phyloP scores from a whole-genome alignment of 208 protist genomes.

The Leishmania braziliensis region DNA sequence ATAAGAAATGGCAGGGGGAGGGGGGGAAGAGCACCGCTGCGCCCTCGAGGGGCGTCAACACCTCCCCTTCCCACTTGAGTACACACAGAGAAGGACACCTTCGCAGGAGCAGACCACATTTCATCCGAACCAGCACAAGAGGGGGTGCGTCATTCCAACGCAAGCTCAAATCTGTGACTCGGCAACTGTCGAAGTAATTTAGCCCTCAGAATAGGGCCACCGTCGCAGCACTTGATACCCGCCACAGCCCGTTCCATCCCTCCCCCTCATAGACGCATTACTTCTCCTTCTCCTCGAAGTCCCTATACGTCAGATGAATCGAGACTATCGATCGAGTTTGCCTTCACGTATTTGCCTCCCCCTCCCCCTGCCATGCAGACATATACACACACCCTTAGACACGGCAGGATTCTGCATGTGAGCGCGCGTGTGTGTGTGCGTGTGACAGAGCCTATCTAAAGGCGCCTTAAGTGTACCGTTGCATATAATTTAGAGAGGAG shows the following conservation, averaged over 20 bases:
- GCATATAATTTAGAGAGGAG: conserved; percentile 8
- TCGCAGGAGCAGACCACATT: not conserved
- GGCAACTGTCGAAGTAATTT: not conserved
- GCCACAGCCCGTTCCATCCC: not conserved
- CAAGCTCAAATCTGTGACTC: not conserved
- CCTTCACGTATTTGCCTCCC: conserved; percentile 15
- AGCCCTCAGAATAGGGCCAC: not conserved
- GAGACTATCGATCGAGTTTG: conserved; percentile 31
- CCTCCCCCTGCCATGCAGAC: not conserved
- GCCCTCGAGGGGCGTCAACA: not conserved
- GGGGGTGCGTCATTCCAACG: not conserved
- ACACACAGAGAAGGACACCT: conserved; percentile 1
- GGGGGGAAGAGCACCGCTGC: not conserved
- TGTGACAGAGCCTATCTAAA: conserved; percentile 21
- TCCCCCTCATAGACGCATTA: not conserved
- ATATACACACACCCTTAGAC: not conserved
- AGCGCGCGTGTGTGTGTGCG: not conserved
- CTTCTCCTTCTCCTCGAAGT: not conserved
- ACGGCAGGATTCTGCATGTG: not conserved
- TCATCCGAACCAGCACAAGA: not conserved
- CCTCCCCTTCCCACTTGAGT: not conserved
- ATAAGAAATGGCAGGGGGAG: not conserved
- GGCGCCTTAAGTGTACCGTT: conserved; percentile 35
- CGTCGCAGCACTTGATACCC: not conserved
- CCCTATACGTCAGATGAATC: conserved; percentile 25